Evolutionary conservation across 352 stramenopile species (phyloP), one percentile per base, ranked within the genome.

Genomic region (Pythium phragmiticola): DNA sequence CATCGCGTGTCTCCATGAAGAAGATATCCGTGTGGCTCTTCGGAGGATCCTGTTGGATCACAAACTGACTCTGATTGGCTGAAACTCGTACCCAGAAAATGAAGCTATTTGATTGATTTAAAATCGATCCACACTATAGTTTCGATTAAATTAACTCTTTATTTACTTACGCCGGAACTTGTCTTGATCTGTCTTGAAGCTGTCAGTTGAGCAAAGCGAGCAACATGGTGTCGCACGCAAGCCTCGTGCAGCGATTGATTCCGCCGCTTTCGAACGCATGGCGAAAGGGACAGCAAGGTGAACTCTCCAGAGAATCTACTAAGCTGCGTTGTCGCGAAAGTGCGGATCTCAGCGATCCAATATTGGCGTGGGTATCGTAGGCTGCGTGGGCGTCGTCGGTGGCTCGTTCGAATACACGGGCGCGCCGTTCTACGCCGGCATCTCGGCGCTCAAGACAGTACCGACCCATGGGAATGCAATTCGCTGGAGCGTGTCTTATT

Each of bases 341-440:
- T 21, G 47, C 39, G 37, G 57, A 17, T 39, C 9, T 52, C 13
- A 65, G 52, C 23, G 8, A 42, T 28, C 17, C 13, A 9, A 21
- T 41, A 30, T 41, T 48, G 16, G n/a, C 9, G 19, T 43, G 26
- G 7, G 39, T 13, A 51, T 41, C 65, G 33, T 49, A 95, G 87
- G 87, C 16, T 83, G 85, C 68, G 75, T 99, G 23, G 97, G 88
- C 14, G 80, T 99, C 28, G 74, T 99, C 12, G 97, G 97, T 26
- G 97, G 97, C n/a, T 98, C 87, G 9, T 85, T 96, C 64, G 94
- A 97, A 72, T 99, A 99, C 80, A 99, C 97, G 12, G 97, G 97
- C 19, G 97, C 97, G 36, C 97, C 97, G 2, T 99, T 95, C 68
- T 99, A 99, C 75, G 95, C 96, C 1, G 95, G 91, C 7, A 90